Percentiles rank a stretch among this genome's conserved stretches.
Evolutionary conservation across 2,329 filamentous ascomycete species (phyloP).

Genomic region (Ophiostoma triangulosporum): DNA sequence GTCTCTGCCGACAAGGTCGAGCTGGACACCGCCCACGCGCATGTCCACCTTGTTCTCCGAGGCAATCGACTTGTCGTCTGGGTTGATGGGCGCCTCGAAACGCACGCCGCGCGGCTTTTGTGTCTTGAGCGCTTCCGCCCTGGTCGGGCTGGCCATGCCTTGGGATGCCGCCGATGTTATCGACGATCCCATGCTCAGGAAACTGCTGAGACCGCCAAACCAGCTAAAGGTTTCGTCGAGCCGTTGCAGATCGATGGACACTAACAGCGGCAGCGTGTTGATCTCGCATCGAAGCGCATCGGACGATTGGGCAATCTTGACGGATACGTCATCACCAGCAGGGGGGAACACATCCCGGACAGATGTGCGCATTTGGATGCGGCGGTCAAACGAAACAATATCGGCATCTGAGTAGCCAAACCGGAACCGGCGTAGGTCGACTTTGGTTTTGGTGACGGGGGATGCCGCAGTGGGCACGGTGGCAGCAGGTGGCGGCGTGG

Average conservation of each 20-base stretch:
- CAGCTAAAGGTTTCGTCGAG: conserved; percentile 78
- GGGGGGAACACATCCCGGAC: conserved; percentile 44
- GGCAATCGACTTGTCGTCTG: conserved; percentile 31
- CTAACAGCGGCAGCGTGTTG: conserved; percentile 60
- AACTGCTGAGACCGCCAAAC: conserved; percentile 83
- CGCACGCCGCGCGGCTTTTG: conserved; percentile 41
- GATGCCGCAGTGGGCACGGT: too few species aligned
- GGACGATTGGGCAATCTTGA: conserved; percentile 34
- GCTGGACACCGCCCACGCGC: conserved; percentile 60
- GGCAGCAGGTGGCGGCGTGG: conserved; percentile 19
- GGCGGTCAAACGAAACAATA: conserved; percentile 49
- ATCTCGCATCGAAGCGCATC: conserved; percentile 44
- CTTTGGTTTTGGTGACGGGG: conserved; percentile 19
- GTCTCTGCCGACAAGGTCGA: conserved; percentile 64
- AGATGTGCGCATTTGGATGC: conserved; percentile 43
- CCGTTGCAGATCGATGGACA: conserved; percentile 64
- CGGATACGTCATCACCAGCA: conserved; percentile 42
- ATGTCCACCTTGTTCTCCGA: conserved; percentile 58
- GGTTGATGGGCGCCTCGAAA: conserved; percentile 35
- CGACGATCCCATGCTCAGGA: conserved; percentile 77
- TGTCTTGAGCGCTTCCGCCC: conserved; percentile 19
- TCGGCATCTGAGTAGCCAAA: conserved; percentile 51
- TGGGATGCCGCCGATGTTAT: conserved; percentile 58
- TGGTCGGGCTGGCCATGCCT: conserved; percentile 12
- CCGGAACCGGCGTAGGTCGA: conserved; percentile 42